A percentile compares a stretch with the other conserved stretches of the same genome.
Conservation (phyloP, 805 yeast genomes). For the Aciculoconidium aculeatum region DNA sequence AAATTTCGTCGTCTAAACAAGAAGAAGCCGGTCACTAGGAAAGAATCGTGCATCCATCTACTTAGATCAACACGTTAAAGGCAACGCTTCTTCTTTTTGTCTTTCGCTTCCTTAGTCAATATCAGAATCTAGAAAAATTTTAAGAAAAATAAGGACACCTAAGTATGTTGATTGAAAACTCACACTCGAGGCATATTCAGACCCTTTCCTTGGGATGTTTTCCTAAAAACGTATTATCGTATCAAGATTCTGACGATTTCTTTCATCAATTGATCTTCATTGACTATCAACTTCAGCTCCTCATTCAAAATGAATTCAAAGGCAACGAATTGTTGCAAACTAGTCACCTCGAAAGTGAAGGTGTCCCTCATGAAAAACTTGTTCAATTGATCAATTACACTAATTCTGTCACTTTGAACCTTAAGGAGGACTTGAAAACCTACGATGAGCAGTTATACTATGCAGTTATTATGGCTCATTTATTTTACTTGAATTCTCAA, state of each 20-base stretch:
- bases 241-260: slow-evolving; percentile 27
- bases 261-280: slow-evolving; percentile 30
- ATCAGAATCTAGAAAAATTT: too few species aligned
- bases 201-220: slow-evolving; percentile 32
- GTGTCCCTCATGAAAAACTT: slow-evolving; percentile 16
- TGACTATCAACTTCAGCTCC: slow-evolving; percentile 32
- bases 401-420: slow-evolving; percentile 20
- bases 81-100: too few species aligned
- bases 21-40: too few species aligned
- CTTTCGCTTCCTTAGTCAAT: too few species aligned
- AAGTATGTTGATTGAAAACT: too few species aligned
- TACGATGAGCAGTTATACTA: slow-evolving; percentile 29
- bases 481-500: slow-evolving; percentile 24
- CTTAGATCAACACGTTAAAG: too few species aligned
- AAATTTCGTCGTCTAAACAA: too few species aligned
- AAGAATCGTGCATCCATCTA: too few species aligned
- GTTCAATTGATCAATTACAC: slow-evolving; percentile 22
- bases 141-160: too few species aligned
- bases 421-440: slow-evolving; percentile 16
- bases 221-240: slow-evolving; percentile 28
- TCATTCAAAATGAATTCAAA: slow-evolving; percentile 23
- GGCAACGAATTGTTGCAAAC: slow-evolving; percentile 19
- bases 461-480: slow-evolving; percentile 28
- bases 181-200: slow-evolving; percentile 10
- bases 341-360: slow-evolving; percentile 5